These are phyloP conservation scores for Talaromyces rugulosus DNA, from an alignment of 2,329 filamentous ascomycete genomes.

Conservation along the genomic window DNA sequence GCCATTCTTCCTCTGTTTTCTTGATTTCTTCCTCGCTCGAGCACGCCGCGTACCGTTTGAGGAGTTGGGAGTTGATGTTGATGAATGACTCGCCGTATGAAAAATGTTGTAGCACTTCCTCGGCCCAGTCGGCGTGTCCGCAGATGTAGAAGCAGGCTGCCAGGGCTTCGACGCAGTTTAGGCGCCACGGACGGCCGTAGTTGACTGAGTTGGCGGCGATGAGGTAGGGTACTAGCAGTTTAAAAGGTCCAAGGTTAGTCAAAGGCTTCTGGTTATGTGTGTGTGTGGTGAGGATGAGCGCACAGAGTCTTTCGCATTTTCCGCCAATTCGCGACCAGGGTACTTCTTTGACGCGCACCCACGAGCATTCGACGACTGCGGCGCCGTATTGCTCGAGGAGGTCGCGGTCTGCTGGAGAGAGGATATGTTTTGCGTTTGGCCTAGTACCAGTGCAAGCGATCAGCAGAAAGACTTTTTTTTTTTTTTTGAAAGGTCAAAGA, in stretches of 20 bases:
- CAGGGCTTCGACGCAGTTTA: conserved; percentile 94
- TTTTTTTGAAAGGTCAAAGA: conserved; percentile 5
- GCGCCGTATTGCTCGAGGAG: conserved; percentile 85
- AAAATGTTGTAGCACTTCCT: conserved; percentile 76
- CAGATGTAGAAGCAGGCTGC: conserved; percentile 93
- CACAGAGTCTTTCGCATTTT: conserved; percentile 76
- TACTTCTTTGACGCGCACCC: conserved; percentile 88
- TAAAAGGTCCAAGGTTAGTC: not conserved
- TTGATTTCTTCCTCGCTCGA: conserved; percentile 78
- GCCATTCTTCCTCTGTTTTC: conserved; percentile 78
- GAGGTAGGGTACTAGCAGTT: conserved; percentile 70
- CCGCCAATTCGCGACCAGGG: conserved; percentile 89
- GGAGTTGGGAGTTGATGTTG: conserved; percentile 77
- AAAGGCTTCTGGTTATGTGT: too few relatives aligned
- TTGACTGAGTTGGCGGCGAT: conserved; percentile 97
- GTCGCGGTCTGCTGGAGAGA: conserved; percentile 78
- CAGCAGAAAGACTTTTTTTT: not conserved
- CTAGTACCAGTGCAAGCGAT: conserved; percentile 22
- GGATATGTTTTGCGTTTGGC: conserved; percentile 81
- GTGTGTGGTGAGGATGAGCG: too few relatives aligned
- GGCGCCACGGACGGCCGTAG: conserved; percentile 89
- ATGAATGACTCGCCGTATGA: conserved; percentile 85
- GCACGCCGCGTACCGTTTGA: conserved; percentile 82
- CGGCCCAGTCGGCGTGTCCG: conserved; percentile 85
- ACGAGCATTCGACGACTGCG: conserved; percentile 94